Conservation (phyloP, 2,329 filamentous ascomycete species). For the Thermomyces lanuginosus region DNA sequence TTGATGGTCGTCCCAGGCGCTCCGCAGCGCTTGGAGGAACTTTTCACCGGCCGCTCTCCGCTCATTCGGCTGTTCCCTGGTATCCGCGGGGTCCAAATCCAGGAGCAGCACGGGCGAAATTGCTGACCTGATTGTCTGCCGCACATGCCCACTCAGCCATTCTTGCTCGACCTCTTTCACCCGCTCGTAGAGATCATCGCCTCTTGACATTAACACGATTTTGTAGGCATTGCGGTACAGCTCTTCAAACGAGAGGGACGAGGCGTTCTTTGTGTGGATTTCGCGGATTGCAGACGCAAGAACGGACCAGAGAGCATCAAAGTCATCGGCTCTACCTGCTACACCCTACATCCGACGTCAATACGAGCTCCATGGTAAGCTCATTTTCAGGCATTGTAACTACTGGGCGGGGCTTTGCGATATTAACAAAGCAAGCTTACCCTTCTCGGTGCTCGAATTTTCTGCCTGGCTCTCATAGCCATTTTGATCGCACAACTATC, state of each 20-base stretch:
- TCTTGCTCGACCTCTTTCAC: conserved; percentile 67
- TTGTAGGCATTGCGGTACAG: conserved; percentile 90
- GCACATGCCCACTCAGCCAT: conserved; percentile 64
- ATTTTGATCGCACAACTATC: conserved; percentile 17
- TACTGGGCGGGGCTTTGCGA: no score
- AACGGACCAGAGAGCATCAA: conserved; percentile 68
- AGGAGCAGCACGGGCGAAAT: conserved; percentile 54
- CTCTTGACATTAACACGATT: conserved; percentile 77
- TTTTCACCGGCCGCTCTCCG: conserved; percentile 63
- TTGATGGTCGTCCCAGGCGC: conserved; percentile 77
- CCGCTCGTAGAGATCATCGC: conserved; percentile 60
- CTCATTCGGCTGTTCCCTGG: conserved; percentile 52
- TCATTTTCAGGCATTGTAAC: no score
- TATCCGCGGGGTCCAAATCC: conserved; percentile 28
- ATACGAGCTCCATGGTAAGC: no score
- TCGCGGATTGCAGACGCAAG: conserved; percentile 63
- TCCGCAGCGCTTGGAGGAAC: conserved; percentile 60
- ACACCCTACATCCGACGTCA: conserved; percentile 37
- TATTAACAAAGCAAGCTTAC: conserved; percentile 29
- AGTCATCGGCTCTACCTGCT: conserved; percentile 48
- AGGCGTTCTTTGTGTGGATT: conserved; percentile 86
- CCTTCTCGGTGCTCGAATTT: conserved; percentile 51
- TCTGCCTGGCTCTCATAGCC: conserved; percentile 41
- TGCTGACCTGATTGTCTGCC: conserved; percentile 51
- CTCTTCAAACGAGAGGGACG: conserved; percentile 80